phyloP scores from a whole-genome alignment of 106 monocot genomes.

The Platanthera zijinensis region DNA sequence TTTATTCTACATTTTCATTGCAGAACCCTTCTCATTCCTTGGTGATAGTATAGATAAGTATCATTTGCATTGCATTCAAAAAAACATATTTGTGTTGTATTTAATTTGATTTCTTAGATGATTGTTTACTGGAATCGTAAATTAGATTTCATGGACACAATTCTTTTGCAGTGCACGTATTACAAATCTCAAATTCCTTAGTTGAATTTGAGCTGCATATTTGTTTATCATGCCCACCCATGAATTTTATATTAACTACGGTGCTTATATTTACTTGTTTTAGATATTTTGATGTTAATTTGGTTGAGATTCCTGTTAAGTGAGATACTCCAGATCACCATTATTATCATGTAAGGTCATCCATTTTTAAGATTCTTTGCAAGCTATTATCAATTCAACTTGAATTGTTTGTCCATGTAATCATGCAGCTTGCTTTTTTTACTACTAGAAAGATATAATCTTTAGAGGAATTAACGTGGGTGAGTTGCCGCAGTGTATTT shows the following conservation, averaged over 20 bases:
- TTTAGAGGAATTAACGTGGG: slow-evolving; percentile 58
- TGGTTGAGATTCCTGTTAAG: slow-evolving; percentile 79
- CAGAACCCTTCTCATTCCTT: no score
- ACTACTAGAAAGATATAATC: slow-evolving; percentile 35
- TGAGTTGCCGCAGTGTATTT: slow-evolving; percentile 17
- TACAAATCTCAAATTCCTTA: background rate
- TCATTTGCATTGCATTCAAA: background rate
- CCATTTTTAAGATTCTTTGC: background rate
- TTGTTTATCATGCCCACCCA: background rate
- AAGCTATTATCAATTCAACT: background rate
- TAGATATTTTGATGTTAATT: slow-evolving; percentile 81
- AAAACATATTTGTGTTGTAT: background rate
- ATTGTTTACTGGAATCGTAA: no score
- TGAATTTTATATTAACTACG: background rate
- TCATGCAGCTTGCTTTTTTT: slow-evolving; percentile 50
- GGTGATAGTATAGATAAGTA: no score
- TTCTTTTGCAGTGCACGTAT: background rate
- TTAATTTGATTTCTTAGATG: no score
- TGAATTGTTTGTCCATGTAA: slow-evolving; percentile 1
- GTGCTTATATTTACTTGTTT: slow-evolving; percentile 7
- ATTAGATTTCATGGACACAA: background rate
- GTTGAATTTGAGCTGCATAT: background rate
- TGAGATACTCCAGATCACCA: slow-evolving; percentile 81
- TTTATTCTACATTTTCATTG: no score
- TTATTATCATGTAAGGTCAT: slow-evolving; percentile 79